Conservation (phyloP, 2,329 filamentous ascomycete species). For the Alternaria sp. region DNA sequence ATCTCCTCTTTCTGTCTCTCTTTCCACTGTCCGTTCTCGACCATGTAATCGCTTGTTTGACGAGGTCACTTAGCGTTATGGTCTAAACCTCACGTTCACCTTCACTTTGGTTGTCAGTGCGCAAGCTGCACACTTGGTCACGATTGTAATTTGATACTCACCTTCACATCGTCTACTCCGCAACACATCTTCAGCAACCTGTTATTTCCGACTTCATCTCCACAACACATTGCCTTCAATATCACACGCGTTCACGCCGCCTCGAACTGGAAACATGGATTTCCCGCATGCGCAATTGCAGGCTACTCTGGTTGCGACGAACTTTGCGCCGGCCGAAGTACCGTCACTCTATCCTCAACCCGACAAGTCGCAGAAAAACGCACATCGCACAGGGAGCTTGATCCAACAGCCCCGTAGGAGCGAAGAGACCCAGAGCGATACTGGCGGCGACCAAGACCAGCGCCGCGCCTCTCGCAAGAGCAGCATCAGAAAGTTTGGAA, state of each 20-base stretch:
- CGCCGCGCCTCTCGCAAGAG: neutral
- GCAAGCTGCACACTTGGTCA: conserved; percentile 1
- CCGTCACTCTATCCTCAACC: conserved; percentile 7
- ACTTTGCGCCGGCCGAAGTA: conserved; percentile 10
- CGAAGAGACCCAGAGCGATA: neutral
- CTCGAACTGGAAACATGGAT: conserved; percentile 8
- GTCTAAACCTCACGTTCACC: conserved; percentile 4
- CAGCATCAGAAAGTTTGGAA: conserved; percentile 9
- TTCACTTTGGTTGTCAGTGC: conserved; percentile 10
- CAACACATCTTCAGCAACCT: neutral
- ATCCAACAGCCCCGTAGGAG: neutral
- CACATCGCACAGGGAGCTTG: neutral
- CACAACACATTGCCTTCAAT: neutral
- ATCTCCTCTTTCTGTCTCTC: neutral
- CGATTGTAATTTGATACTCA: neutral
- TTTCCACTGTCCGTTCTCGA: neutral
- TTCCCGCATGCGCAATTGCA: conserved; percentile 14
- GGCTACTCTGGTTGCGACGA: conserved; percentile 10
- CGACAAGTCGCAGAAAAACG: neutral
- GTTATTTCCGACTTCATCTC: neutral
- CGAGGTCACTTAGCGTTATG: neutral
- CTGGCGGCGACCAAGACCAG: neutral
- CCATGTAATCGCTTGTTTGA: neutral
- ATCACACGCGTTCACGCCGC: neutral
- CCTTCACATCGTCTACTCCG: conserved; percentile 6